phyloP scores from a whole-genome alignment of 1,284 basidiomycete species.

The Entoloma clypeatum region DNA sequence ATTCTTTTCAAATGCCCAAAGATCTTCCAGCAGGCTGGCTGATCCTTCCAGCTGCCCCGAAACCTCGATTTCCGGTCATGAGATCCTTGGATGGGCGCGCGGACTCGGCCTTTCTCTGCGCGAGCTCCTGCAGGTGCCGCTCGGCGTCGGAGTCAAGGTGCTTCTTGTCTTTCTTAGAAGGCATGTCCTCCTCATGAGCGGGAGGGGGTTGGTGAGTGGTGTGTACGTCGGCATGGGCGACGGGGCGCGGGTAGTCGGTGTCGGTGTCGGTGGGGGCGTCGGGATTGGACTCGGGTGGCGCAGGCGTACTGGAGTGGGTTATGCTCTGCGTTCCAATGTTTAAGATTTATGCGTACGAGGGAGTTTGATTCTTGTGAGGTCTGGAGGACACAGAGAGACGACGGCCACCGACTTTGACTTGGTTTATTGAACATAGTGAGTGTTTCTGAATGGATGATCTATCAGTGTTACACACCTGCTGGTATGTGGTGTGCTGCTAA shows the following conservation, averaged over 20 bases:
- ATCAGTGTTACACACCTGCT: slow-evolving; percentile 27
- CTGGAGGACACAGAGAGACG: slow-evolving; percentile 50
- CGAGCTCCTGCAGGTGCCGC: slow-evolving; percentile 46
- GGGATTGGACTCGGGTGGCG: slow-evolving; percentile 21
- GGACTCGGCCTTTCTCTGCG: slow-evolving; percentile 46
- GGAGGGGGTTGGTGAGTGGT: slow-evolving; percentile 31
- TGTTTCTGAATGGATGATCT: slow-evolving; percentile 16
- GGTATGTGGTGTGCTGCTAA: slow-evolving; percentile 25
- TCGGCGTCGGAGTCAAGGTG: slow-evolving; percentile 44
- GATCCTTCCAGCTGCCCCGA: slow-evolving; percentile 49
- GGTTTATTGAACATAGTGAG: slow-evolving; percentile 1
- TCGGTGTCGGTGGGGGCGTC: too few relatives aligned
- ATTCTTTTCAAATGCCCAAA: slow-evolving; percentile 37
- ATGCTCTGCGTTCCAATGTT: neutral
- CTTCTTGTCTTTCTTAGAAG: slow-evolving; percentile 50
- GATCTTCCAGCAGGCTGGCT: slow-evolving; percentile 54
- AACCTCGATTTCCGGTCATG: slow-evolving; percentile 32
- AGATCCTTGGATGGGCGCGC: slow-evolving; percentile 50
- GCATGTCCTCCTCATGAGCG: slow-evolving; percentile 49
- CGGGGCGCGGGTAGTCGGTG: slow-evolving; percentile 61
- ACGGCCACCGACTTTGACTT: slow-evolving; percentile 65
- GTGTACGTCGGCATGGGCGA: slow-evolving; percentile 37
- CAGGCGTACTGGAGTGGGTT: slow-evolving; percentile 25
- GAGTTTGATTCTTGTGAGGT: slow-evolving; percentile 35
- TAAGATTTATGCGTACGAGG: slow-evolving; percentile 31